Percentiles rank a stretch among this genome's conserved stretches.
Conservation (phyloP, 108 stramenopile species). For the Aurantiochytrium sp. region DNA sequence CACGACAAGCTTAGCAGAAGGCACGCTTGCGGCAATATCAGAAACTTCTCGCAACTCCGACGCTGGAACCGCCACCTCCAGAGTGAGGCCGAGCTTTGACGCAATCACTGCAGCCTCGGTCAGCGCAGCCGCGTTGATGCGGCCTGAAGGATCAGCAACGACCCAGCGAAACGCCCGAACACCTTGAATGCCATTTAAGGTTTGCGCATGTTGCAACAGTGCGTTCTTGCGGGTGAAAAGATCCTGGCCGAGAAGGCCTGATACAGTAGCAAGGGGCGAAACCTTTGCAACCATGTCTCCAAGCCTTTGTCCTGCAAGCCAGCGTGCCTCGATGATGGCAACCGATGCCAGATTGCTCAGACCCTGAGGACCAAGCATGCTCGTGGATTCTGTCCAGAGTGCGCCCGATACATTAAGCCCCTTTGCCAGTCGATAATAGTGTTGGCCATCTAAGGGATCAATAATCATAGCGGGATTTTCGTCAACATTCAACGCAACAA, state of each 20-base stretch:
- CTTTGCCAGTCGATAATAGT: neutral
- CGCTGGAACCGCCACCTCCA: neutral
- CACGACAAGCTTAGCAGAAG: neutral
- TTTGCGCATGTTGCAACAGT: neutral
- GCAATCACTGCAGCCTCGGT: neutral
- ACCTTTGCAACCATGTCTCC: neutral
- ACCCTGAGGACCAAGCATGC: neutral
- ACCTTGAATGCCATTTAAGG: neutral
- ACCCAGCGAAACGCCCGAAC: neutral
- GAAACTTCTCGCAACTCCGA: neutral
- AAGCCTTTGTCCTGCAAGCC: neutral
- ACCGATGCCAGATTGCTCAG: neutral
- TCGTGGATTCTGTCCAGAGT: neutral
- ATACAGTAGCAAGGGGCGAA: neutral
- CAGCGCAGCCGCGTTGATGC: neutral
- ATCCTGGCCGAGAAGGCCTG: neutral
- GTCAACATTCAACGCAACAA: neutral
- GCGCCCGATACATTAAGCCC: neutral
- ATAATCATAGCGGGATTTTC: neutral
- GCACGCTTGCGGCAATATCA: neutral
- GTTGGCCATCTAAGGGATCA: neutral
- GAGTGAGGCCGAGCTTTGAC: neutral
- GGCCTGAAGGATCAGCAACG: neutral
- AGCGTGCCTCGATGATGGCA: neutral
- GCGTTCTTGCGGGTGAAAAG: neutral